These are phyloP conservation scores for Sporothrix curviconia DNA, from an alignment of 2,329 filamentous ascomycete genomes.

Conservation along the genomic window DNA sequence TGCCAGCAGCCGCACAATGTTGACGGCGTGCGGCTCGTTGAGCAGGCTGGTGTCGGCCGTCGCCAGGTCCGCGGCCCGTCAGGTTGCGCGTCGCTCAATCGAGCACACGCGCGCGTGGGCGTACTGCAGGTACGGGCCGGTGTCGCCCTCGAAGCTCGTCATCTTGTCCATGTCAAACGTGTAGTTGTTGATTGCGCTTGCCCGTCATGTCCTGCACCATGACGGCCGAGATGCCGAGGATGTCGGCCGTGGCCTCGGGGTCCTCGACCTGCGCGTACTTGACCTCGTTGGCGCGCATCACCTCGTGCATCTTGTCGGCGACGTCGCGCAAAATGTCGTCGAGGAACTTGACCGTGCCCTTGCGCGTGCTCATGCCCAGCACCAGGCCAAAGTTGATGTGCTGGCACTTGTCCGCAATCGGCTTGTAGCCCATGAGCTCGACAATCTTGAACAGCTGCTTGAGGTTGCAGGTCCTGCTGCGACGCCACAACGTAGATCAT, in stretches of 20 bases:
- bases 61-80: slow-evolving; percentile 49
- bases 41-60: slow-evolving; percentile 62
- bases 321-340: slow-evolving; percentile 72
- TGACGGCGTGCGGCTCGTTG: slow-evolving; percentile 63
- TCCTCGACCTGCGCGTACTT: slow-evolving; percentile 90
- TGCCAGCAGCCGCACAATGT: slow-evolving; percentile 68
- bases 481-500: slow-evolving; percentile 75
- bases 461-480: slow-evolving; percentile 65
- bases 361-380: slow-evolving; percentile 63
- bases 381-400: slow-evolving; percentile 73
- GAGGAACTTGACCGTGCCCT: slow-evolving; percentile 67
- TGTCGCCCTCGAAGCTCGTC: slow-evolving; percentile 80
- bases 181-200: slow-evolving; percentile 66
- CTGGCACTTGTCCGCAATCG: slow-evolving; percentile 61
- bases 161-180: slow-evolving; percentile 74
- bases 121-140: slow-evolving; percentile 79
- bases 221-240: slow-evolving; percentile 84
- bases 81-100: slow-evolving; percentile 52
- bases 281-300: slow-evolving; percentile 82
- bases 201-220: slow-evolving; percentile 98
- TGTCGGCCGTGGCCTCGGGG: slow-evolving; percentile 75
- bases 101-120: slow-evolving; percentile 67
- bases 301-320: slow-evolving; percentile 93
- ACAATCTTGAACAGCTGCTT: slow-evolving; percentile 72
- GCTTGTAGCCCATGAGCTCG: slow-evolving; percentile 61